Evolutionary conservation across 2,329 filamentous ascomycete genomes (phyloP).

Genomic region (Pseudogymnoascus verrucosus): DNA sequence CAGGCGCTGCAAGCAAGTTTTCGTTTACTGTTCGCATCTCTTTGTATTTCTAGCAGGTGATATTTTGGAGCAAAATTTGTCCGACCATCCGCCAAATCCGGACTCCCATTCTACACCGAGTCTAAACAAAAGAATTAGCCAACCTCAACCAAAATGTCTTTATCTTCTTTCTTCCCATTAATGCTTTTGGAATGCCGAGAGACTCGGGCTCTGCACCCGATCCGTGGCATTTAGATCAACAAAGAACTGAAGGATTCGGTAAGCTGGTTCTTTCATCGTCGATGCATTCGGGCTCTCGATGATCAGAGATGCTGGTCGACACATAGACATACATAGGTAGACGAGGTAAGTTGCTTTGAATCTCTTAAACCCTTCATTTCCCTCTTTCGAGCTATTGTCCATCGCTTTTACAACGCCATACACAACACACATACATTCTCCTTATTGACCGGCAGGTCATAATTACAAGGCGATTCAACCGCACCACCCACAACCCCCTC

Average conservation of each 20-base stretch:
- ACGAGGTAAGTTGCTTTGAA: not conserved
- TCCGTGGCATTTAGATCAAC: not conserved
- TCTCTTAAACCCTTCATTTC: not conserved
- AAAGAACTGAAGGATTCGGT: not conserved
- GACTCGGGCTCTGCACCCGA: not conserved
- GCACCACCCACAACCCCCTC: too few relatives aligned
- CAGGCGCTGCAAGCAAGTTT: not conserved
- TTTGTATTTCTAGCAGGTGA: not conserved
- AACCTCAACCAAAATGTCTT: not conserved
- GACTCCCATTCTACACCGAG: not conserved
- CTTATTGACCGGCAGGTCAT: too few relatives aligned
- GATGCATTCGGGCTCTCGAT: not conserved
- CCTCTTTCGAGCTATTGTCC: not conserved
- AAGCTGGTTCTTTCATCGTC: not conserved
- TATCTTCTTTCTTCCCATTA: not conserved
- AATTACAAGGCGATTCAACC: too few relatives aligned
- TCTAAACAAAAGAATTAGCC: not conserved
- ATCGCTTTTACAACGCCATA: not conserved
- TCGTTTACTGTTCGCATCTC: not conserved
- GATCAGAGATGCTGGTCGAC: not conserved
- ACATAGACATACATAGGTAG: not conserved
- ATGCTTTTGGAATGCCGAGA: not conserved
- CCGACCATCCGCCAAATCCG: not conserved
- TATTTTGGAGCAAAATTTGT: not conserved
- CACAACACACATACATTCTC: too few relatives aligned